A percentile compares a stretch with the other conserved stretches of the same genome.
Evolutionary conservation across 2,329 filamentous ascomycete genomes (phyloP).

Genomic region (Aspergillus aculeatus): DNA sequence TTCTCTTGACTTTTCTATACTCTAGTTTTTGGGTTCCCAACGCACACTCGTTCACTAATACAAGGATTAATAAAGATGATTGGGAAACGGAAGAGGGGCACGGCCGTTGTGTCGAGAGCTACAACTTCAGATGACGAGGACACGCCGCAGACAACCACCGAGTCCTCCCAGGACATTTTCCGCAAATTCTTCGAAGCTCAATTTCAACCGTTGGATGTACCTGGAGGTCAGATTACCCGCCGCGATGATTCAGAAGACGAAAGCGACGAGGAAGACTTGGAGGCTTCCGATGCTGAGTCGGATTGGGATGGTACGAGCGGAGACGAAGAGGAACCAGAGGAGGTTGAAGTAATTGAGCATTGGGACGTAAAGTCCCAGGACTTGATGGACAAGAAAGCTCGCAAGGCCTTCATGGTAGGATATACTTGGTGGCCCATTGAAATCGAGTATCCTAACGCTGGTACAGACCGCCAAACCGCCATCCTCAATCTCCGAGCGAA

Average conservation of each 20-base stretch:
- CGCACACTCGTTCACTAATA: neutral
- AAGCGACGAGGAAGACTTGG: conserved; percentile 23
- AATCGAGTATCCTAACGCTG: neutral
- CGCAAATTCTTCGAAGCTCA: conserved; percentile 82
- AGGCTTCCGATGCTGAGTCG: conserved; percentile 37
- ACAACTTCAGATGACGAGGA: conserved; percentile 24
- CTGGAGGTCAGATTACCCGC: conserved; percentile 11
- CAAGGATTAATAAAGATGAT: conserved; percentile 33
- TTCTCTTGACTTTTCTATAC: neutral
- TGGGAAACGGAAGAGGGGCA: conserved; percentile 51
- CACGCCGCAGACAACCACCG: conserved; percentile 23
- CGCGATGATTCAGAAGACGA: conserved; percentile 21
- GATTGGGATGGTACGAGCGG: conserved; percentile 67
- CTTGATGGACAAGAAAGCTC: conserved; percentile 64
- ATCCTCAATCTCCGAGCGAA: conserved; percentile 29
- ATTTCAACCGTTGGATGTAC: conserved; percentile 68
- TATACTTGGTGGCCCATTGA: neutral
- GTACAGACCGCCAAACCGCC: conserved; percentile 49
- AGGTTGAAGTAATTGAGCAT: conserved; percentile 64
- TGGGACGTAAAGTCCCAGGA: conserved; percentile 44
- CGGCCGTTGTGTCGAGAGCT: conserved; percentile 30
- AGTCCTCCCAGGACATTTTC: conserved; percentile 71
- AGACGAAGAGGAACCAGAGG: conserved; percentile 40
- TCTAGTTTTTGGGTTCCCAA: neutral
- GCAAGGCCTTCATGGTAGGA: conserved; percentile 75